Percentiles rank a stretch among this genome's conserved stretches.
phyloP scores from a whole-genome alignment of 345 rosid genomes.

The Isatis tinctoria region DNA sequence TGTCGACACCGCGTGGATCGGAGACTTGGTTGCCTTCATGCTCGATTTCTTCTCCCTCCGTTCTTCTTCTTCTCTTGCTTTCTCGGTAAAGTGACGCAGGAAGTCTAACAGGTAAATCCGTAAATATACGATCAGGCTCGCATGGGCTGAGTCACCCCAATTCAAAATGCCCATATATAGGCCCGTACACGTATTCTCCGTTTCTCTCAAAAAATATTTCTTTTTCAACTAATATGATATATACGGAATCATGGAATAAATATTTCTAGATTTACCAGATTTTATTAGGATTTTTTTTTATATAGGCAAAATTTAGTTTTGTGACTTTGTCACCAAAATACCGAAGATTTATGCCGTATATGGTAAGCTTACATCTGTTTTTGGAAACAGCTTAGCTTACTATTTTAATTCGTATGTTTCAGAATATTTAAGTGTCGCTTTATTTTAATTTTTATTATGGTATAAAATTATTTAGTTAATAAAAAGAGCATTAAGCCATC shows the following conservation, averaged over 20 bases:
- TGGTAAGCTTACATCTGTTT: no score
- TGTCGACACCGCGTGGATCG: constrained; percentile 70
- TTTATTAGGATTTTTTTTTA: background rate
- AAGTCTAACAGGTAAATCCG: background rate
- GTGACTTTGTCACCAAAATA: background rate
- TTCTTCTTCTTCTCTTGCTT: background rate
- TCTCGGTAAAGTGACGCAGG: background rate
- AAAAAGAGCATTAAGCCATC: no score
- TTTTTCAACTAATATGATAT: no score
- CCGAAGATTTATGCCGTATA: background rate
- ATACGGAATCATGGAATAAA: no score
- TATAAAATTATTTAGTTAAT: no score
- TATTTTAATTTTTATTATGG: no score
- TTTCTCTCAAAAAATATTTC: no score
- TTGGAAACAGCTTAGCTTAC: no score
- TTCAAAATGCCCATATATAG: background rate
- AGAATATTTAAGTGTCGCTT: no score
- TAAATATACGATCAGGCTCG: background rate
- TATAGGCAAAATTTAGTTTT: background rate
- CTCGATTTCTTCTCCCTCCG: background rate
- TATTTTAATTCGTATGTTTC: no score
- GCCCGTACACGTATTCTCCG: background rate
- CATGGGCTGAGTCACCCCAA: background rate
- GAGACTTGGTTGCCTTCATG: constrained; percentile 59
- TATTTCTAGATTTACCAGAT: background rate